A percentile compares a stretch with the other conserved stretches of the same genome.
Evolutionary conservation across 2,329 filamentous ascomycete genomes (phyloP).

Genomic region (Pyricularia pennisetigena): DNA sequence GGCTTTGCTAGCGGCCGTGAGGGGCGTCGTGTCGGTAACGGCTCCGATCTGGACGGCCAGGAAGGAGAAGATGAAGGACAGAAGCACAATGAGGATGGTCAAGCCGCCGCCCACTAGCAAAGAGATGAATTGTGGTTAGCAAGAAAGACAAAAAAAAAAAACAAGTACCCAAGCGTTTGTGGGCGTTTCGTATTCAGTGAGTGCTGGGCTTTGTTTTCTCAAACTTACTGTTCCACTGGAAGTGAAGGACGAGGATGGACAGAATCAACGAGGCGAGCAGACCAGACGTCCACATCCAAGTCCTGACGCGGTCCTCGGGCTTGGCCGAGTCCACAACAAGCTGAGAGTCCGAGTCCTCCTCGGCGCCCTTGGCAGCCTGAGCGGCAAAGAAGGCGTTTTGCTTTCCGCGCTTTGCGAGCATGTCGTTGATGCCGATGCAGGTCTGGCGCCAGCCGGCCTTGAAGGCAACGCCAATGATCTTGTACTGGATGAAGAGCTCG

Average conservation of each 20-base stretch:
- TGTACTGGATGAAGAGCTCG: conserved; percentile 27
- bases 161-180: no score
- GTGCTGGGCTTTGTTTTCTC: background rate
- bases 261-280: conserved; percentile 37
- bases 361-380: conserved; percentile 18
- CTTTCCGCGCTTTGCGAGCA: conserved; percentile 29
- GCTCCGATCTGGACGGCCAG: conserved; percentile 50
- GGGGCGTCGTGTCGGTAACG: conserved; percentile 51
- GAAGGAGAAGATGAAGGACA: conserved; percentile 53
- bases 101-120: conserved; percentile 38
- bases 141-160: no score
- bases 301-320: conserved; percentile 34
- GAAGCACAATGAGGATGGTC: conserved; percentile 42
- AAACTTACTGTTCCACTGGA: conserved; percentile 37
- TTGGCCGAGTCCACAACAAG: conserved; percentile 33
- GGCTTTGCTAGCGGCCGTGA: conserved; percentile 58
- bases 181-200: no score
- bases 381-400: conserved; percentile 29
- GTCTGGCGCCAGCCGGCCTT: conserved; percentile 36
- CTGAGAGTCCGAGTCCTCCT: conserved; percentile 16
- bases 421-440: conserved; percentile 29
- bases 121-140: conserved; percentile 24
- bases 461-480: conserved; percentile 26
- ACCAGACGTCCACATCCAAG: conserved; percentile 41
- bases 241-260: conserved; percentile 38